Evolutionary conservation across 2,329 filamentous ascomycete species (phyloP).

Genomic region (Blumeria graminis): DNA sequence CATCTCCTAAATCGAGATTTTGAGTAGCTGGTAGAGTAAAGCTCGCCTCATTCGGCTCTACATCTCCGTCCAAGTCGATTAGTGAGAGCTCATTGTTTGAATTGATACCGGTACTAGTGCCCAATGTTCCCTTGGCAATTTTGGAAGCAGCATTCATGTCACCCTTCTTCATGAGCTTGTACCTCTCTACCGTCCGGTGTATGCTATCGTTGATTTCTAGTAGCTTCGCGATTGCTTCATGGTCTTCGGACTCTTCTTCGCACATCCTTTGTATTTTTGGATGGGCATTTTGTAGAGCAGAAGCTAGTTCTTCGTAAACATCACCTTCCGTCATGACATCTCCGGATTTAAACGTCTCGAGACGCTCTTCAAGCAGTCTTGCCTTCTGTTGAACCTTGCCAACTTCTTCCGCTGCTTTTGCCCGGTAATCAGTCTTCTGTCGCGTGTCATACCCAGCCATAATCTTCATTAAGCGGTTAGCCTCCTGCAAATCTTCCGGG

Average conservation of each 20-base stretch:
- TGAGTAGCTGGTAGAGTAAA: constrained; percentile 19
- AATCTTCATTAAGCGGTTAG: constrained; percentile 93
- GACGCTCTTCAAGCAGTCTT: constrained; percentile 69
- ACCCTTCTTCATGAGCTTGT: constrained; percentile 88
- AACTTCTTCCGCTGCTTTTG: constrained; percentile 91
- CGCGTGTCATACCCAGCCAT: constrained; percentile 96
- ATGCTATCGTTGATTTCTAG: constrained; percentile 98
- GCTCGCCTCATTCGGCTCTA: constrained; percentile 30
- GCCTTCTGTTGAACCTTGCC: constrained; percentile 91
- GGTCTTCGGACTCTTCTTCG: constrained; percentile 85
- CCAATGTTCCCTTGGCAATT: constrained; percentile 59
- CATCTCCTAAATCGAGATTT: constrained; percentile 56
- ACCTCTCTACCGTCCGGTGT: constrained; percentile 83
- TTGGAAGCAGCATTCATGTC: constrained; percentile 64
- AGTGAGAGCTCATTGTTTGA: constrained; percentile 61
- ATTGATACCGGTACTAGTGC: constrained; percentile 39
- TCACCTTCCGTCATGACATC: constrained; percentile 50
- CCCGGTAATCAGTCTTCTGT: constrained; percentile 90
- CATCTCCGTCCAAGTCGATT: constrained; percentile 63
- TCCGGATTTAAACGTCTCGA: constrained; percentile 60
- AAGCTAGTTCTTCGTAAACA: constrained; percentile 63
- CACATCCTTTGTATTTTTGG: constrained; percentile 99
- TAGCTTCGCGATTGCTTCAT: constrained; percentile 83
- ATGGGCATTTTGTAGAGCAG: constrained; percentile 73
- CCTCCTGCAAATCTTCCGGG: constrained; percentile 85